Base-by-base conservation (phyloP, 495 filamentous ascomycete genomes). In the Aspergillus haitiensis region DNA sequence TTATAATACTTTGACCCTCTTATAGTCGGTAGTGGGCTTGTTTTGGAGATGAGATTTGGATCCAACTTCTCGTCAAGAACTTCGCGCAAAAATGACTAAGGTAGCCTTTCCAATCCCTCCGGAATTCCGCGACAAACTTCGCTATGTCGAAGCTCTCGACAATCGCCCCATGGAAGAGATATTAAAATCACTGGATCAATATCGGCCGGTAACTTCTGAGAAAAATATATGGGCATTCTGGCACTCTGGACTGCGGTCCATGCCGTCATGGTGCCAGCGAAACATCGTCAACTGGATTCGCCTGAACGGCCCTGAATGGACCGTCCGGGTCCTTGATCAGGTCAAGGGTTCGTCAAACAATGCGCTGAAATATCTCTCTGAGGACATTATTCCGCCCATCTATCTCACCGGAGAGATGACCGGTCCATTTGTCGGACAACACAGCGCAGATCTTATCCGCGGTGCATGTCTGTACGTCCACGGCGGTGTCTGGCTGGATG, bases 141-240 rank as follows among this genome's bases (percentile, higher is more conserved):
- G n/a, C 13, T 16, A 33, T 18, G 49, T 36, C 12, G 49, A n/a
- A 36, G 31, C 49, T 18, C 54, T 56, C 8, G 54, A 56, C 31
- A n/a, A 27, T 12, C 40, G 54, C 35, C 45, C 27, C n/a, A 16
- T 16, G 9, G 54, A 47, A 2, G 21, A 47, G 11, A 56, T 56
- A 13, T 2, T 56, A n/a, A 10, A 32, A 11, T 56, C 54, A 7
- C 27, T 56, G 5, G 15, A 33, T 12, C 13, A 35, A n/a, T 16
- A 57, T 35, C 42, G 37, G 6, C 59, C 63, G 0, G 60, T 68
- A 6, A 58, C 49, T 0, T 65, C 62, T 0, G 67, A 71, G 48
- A 64, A 61, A 49, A 69, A 71, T 18, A 35, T 71, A 15, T 71
- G 69, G 69, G 69, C 69, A 18, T 71, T 62, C 47, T 71, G 69